A percentile compares a stretch with the other conserved stretches of the same genome.
Conservation (phyloP, 805 yeast genomes). For the Barnettozyma salicaria region DNA sequence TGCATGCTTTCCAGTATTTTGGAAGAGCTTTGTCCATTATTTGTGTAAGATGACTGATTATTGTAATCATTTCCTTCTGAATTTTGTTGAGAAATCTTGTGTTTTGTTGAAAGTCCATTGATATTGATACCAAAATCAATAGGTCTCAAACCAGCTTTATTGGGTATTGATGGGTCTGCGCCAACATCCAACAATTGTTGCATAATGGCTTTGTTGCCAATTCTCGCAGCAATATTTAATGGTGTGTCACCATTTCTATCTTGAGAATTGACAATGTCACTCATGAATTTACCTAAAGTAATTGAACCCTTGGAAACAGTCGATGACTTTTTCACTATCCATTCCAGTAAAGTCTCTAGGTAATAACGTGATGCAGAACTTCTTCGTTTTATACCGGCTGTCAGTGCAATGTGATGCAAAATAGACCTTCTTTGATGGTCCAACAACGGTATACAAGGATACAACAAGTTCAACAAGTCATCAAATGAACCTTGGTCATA, state of each 20-base stretch:
- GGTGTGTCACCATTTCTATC: slow-evolving; percentile 95
- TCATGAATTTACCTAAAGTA: slow-evolving; percentile 52
- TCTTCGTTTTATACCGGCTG: slow-evolving; percentile 73
- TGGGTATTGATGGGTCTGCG: slow-evolving; percentile 73
- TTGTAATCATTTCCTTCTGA: neutral
- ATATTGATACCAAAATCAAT: slow-evolving; percentile 74
- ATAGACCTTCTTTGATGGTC: slow-evolving; percentile 75
- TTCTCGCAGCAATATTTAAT: slow-evolving; percentile 83
- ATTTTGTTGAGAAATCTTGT: neutral
- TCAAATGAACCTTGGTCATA: slow-evolving; percentile 74
- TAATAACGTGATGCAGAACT: slow-evolving; percentile 69
- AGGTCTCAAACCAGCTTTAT: slow-evolving; percentile 83
- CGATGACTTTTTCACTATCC: slow-evolving; percentile 60
- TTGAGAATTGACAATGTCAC: slow-evolving; percentile 75
- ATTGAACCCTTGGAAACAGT: slow-evolving; percentile 40
- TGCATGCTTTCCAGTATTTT: slow-evolving; percentile 47
- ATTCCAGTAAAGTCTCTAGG: slow-evolving; percentile 63
- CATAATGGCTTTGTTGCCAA: slow-evolving; percentile 76
- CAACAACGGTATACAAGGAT: slow-evolving; percentile 61
- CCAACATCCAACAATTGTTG: slow-evolving; percentile 82
- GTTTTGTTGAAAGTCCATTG: slow-evolving; percentile 17
- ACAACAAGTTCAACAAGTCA: slow-evolving; percentile 60
- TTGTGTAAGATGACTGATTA: neutral
- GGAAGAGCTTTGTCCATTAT: slow-evolving; percentile 22
- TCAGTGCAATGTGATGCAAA: slow-evolving; percentile 78